A percentile compares a stretch with the other conserved stretches of the same genome.
phyloP scores from a whole-genome alignment of 345 rosid genomes.

The Eutrema heterophyllum region DNA sequence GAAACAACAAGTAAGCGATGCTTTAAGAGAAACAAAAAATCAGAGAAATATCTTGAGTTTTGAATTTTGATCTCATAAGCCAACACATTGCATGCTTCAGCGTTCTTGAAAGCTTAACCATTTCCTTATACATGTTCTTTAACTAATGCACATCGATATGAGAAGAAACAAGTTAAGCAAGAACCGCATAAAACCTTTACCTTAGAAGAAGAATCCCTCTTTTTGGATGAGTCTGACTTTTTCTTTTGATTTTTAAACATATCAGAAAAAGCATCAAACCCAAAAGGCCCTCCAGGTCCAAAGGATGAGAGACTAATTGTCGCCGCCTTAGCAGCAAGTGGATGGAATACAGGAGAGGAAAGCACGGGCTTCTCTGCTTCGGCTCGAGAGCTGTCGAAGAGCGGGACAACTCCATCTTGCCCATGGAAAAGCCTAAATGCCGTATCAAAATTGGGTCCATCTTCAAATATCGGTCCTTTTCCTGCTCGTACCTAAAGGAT shows the following conservation, averaged over 20 bases:
- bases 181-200: constrained; percentile 23
- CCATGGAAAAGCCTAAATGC: constrained; percentile 96
- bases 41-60: neutral
- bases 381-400: constrained; percentile 46
- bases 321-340: constrained; percentile 94
- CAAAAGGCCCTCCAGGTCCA: constrained; percentile 79
- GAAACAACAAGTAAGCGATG: constrained; percentile 11
- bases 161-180: neutral
- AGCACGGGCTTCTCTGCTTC: constrained; percentile 35
- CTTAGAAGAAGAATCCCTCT: constrained; percentile 63
- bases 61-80: neutral
- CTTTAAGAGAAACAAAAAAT: neutral
- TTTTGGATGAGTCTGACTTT: constrained; percentile 59
- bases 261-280: constrained; percentile 74
- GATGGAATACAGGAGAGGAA: constrained; percentile 58
- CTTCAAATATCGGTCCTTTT: constrained; percentile 95
- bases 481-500: constrained; percentile 45
- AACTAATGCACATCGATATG: neutral
- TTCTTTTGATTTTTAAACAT: constrained; percentile 54
- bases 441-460: constrained; percentile 92
- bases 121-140: neutral
- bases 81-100: neutral
- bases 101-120: neutral
- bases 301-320: constrained; percentile 91
- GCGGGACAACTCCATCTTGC: constrained; percentile 89